These are phyloP conservation scores for Cutaneotrichosporon curvatum DNA, from an alignment of 1,284 basidiomycete species.

Conservation along the genomic window DNA sequence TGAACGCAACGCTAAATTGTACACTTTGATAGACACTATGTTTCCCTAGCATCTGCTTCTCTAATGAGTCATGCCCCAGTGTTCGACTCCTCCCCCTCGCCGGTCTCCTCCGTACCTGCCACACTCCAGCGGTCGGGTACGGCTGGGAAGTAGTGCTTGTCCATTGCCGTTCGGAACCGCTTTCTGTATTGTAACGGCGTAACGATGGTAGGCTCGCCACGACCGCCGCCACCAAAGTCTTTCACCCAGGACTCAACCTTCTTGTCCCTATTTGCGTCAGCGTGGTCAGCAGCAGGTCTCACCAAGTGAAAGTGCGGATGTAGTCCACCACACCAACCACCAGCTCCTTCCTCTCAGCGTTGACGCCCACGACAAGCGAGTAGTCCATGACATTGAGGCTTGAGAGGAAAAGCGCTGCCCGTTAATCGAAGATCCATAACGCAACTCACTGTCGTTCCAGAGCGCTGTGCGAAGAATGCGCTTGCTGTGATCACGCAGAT, in stretches of 20 bases:
- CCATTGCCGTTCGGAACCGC: constrained; percentile 85
- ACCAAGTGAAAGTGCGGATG: constrained; percentile 49
- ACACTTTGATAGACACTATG: background rate
- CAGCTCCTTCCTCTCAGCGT: constrained; percentile 69
- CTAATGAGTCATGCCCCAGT: constrained; percentile 3
- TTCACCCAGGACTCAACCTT: constrained; percentile 97
- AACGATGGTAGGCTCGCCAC: constrained; percentile 86
- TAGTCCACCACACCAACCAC: constrained; percentile 88
- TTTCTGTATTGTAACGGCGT: constrained; percentile 59
- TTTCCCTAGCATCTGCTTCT: background rate
- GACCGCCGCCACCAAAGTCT: constrained; percentile 70
- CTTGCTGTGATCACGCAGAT: constrained; percentile 91
- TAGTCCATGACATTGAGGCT: constrained; percentile 99
- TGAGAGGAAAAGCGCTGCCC: constrained; percentile 62
- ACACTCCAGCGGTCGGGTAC: constrained; percentile 44
- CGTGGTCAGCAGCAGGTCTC: background rate
- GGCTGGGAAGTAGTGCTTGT: constrained; percentile 63
- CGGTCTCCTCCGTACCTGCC: constrained; percentile 1
- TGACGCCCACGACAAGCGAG: constrained; percentile 90
- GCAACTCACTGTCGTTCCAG: constrained; percentile 78
- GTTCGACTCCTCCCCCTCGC: constrained; percentile 4
- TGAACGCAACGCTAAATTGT: background rate
- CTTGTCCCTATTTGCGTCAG: constrained; percentile 64
- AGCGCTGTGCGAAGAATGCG: constrained; percentile 82
- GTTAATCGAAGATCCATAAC: background rate